Base-by-base conservation (phyloP, 208 protist species). In the Strigomonas culicis region DNA sequence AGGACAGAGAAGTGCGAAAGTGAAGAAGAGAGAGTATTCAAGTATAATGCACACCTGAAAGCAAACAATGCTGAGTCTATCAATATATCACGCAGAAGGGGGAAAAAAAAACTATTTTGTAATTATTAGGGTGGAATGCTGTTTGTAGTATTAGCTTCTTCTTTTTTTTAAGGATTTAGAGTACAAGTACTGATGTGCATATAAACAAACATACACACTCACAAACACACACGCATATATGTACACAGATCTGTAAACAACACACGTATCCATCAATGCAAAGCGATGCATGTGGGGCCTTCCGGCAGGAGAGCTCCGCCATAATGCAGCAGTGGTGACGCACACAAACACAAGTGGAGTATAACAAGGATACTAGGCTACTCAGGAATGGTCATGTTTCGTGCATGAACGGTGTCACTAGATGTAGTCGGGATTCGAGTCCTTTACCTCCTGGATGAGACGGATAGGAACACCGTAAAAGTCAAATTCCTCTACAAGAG, bases 361-460 rank as follows among this genome's bases (percentile, higher is more conserved):
- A n/a, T n/a, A n/a, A n/a, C n/a, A n/a, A n/a, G n/a, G n/a, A n/a
- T n/a, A n/a, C n/a, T n/a, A n/a, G n/a, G n/a, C n/a, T n/a, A n/a
- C n/a, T n/a, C n/a, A n/a, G n/a, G n/a, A n/a, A n/a, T n/a, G n/a
- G n/a, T n/a, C n/a, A n/a, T n/a, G n/a, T n/a, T n/a, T n/a, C n/a
- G n/a, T n/a, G n/a, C n/a, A n/a, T n/a, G n/a, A 24, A 27, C 22
- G 4, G n/a, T 11, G 2, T 28, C 4, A n/a, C 66, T 84, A 96
- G 56, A 97, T 92, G 74, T 93, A 97, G 59, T 97, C 91, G 0
- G 88, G 88, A 39, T 94, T 90, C 24, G 86, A 89, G 70, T 97
- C 91, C 69, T 81, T 87, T 24, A 94, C 91, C 30, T 93, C 84
- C 57, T 97, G 91, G 30, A 97, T 80, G 19, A 97, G 74, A 3